Base-by-base conservation (phyloP, 768 basidiomycete species). In the Hygrocybe coccinea region DNA sequence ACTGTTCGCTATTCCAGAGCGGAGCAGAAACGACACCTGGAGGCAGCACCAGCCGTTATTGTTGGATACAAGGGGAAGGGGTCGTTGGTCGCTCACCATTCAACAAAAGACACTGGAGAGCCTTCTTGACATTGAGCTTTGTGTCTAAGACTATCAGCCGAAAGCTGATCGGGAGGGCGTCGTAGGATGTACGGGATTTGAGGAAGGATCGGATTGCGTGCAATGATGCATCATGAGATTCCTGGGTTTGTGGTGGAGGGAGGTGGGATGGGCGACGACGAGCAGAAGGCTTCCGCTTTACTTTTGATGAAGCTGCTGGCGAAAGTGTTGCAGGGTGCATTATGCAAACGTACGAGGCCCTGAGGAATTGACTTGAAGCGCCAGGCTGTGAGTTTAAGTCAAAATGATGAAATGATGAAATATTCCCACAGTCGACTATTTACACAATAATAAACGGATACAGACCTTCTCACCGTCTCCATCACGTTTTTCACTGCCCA, bases 1-100 rank as follows among this genome's bases (percentile, higher is more conserved):
- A 95, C 57, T 82, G 84, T 60, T 93, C 90, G 69, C 93, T 95
- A 75, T 97, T 95, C 92, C 95, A 99, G 22, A 99, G 77, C 11
- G 97, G 95, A 0, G 97, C 97, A 5, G 97, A 98, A 19, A 98
- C 95, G 57, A 98, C 95, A 59, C 94, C 95, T 97, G 67, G 6
- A 62, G 62, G 47, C 45, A 45, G 35, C 45, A 9, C 57, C 38
- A 52, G 38, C 17, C 46, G 49, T 14, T 53, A 25, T 52, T 36
- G 29, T 53, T 54, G 33, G 47, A 38, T 47, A 52, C 7, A 44
- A 44, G 15, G 37, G 52, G 55, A 34, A 55, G n/a, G n/a, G n/a
- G n/a, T n/a, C n/a, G n/a, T n/a, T 48, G 25, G n/a, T 17, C 46
- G 4, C 65, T 35, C 50, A 86, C 89, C 87, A 69, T 97, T 97